Conservation (phyloP, 805 yeast genomes). For the Candida namnaoensis region DNA sequence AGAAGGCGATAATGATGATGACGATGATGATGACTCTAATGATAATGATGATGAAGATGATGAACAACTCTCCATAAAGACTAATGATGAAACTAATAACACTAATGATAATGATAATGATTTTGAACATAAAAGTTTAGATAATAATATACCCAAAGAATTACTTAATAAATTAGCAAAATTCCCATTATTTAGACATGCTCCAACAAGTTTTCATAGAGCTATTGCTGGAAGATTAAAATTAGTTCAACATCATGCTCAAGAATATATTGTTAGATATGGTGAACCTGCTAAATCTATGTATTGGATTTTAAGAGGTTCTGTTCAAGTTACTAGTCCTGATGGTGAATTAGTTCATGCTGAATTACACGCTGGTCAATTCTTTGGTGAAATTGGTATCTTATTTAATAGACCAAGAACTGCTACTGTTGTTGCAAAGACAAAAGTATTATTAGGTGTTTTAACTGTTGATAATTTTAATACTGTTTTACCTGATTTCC, state of each 20-base stretch:
- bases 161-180: constrained; percentile 42
- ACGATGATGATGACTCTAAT: neutral
- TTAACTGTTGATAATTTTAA: constrained; percentile 56
- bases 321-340: constrained; percentile 66
- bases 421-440: constrained; percentile 67
- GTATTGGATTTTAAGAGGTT: constrained; percentile 75
- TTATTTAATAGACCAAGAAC: constrained; percentile 69
- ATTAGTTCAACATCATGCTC: constrained; percentile 56
- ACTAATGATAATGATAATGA: neutral
- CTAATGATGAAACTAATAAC: neutral
- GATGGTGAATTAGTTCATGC: constrained; percentile 75
- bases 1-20: neutral
- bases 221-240: constrained; percentile 50
- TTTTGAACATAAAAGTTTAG: no score
- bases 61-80: no score
- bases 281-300: constrained; percentile 71
- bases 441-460: constrained; percentile 60
- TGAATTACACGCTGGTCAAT: constrained; percentile 58
- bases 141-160: constrained; percentile 35
- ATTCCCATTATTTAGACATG: constrained; percentile 59
- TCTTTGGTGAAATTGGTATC: constrained; percentile 77
- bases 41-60: neutral
- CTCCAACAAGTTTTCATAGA: constrained; percentile 56
- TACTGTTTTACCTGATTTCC: constrained; percentile 52
- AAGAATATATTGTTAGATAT: constrained; percentile 57